A percentile compares a stretch with the other conserved stretches of the same genome.
Evolutionary conservation across 495 filamentous ascomycete genomes (phyloP).

Genomic region (Xylaria intraflava): DNA sequence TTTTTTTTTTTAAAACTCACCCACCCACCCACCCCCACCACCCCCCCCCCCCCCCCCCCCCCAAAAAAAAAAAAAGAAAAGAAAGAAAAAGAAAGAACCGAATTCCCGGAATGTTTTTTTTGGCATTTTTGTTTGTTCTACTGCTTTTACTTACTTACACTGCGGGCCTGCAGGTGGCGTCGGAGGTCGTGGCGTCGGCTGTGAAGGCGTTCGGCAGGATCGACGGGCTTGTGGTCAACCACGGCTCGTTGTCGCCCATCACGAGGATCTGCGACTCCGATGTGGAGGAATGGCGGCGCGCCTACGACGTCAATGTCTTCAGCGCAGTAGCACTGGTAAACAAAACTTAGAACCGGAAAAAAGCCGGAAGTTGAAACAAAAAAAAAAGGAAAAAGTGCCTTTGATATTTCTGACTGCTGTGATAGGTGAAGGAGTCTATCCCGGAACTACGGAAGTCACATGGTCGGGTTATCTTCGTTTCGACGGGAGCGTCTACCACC

Average conservation of each 20-base stretch:
- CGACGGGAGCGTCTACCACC: conserved; percentile 63
- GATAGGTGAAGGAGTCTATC: conserved; percentile 65
- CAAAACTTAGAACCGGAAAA: too few relatives aligned
- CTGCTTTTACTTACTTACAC: too few relatives aligned
- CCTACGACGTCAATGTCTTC: conserved; percentile 80
- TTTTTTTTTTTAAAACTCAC: too few relatives aligned
- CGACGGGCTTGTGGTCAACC: conserved; percentile 82
- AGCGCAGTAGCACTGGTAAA: conserved; percentile 70
- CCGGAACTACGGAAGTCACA: conserved; percentile 61
- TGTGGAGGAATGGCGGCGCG: conserved; percentile 63
- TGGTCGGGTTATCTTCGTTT: conserved; percentile 67
- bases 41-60: too few relatives aligned
- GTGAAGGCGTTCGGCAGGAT: conserved; percentile 60
- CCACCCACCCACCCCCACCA: too few relatives aligned
- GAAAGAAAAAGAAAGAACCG: too few relatives aligned
- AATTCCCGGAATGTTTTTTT: too few relatives aligned
- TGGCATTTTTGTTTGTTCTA: too few relatives aligned
- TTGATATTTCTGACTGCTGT: conserved; percentile 13
- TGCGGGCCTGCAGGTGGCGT: conserved; percentile 52
- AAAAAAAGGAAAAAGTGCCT: too few relatives aligned
- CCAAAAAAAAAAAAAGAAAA: too few relatives aligned
- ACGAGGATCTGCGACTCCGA: conserved; percentile 58
- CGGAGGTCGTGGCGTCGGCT: conserved; percentile 56
- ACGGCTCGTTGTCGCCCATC: conserved; percentile 76
- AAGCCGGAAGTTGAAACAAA: too few relatives aligned